These are phyloP conservation scores for Eutrema yunnanense DNA, from an alignment of 345 rosid species.

Conservation along the genomic window DNA sequence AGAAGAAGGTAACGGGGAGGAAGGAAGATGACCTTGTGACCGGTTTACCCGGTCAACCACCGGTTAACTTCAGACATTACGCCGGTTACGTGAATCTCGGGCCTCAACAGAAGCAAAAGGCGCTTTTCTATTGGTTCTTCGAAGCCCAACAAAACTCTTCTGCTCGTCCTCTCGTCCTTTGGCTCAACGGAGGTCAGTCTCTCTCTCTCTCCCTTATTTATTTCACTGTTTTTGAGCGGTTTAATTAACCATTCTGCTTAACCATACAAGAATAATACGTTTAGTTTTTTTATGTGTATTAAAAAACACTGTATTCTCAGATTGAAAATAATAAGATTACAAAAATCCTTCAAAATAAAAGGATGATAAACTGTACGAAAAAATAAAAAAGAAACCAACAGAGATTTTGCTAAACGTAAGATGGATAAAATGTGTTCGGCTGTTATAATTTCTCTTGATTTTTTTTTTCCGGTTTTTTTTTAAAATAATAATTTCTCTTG, in stretches of 20 bases:
- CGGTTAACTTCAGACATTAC: conserved; percentile 48
- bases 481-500: background rate
- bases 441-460: background rate
- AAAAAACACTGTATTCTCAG: background rate
- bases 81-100: conserved; percentile 49
- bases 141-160: conserved; percentile 39
- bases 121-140: conserved; percentile 72
- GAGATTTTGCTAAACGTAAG: background rate
- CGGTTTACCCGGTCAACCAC: conserved; percentile 54
- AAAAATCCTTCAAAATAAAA: background rate
- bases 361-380: no score
- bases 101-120: conserved; percentile 28
- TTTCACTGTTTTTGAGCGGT: no score
- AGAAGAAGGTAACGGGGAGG: conserved; percentile 16
- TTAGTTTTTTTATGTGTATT: background rate
- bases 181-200: conserved; percentile 67
- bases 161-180: conserved; percentile 53
- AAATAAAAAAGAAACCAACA: background rate
- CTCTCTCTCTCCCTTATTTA: background rate
- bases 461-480: no score
- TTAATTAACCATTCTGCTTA: background rate
- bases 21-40: conserved; percentile 41
- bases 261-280: background rate
- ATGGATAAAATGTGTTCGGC: background rate
- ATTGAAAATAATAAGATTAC: background rate